A percentile compares a stretch with the other conserved stretches of the same genome.
phyloP scores from a whole-genome alignment of 768 basidiomycete genomes.

The Porphyrellus cyaneotinctus region DNA sequence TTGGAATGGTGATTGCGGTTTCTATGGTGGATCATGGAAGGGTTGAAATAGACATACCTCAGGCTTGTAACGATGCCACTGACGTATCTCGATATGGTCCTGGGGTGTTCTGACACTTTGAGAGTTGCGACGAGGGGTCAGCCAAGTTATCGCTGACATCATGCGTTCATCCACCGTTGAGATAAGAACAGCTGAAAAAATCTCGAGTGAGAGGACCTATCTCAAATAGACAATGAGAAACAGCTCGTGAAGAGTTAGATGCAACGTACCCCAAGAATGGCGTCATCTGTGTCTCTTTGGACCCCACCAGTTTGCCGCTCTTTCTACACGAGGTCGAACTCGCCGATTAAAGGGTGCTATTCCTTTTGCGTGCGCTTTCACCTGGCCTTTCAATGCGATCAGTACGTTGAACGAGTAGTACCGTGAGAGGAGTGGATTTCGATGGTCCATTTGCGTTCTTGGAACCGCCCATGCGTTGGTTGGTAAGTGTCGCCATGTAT shows the following conservation, averaged over 20 bases:
- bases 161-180: neutral
- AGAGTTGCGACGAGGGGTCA: neutral
- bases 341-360: too few relatives aligned
- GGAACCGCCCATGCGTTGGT: too few relatives aligned
- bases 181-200: neutral
- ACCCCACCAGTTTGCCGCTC: neutral
- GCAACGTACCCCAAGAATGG: neutral
- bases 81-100: neutral
- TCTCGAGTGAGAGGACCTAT: neutral
- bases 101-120: neutral
- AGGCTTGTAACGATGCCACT: neutral
- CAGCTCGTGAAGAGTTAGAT: neutral
- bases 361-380: too few relatives aligned
- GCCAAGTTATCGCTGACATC: neutral
- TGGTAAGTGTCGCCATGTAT: too few relatives aligned
- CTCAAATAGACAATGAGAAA: neutral
- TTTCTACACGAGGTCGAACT: neutral
- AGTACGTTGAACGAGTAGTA: too few relatives aligned
- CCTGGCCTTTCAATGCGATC: too few relatives aligned
- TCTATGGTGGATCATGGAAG: neutral
- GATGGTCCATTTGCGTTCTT: too few relatives aligned
- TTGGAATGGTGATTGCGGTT: neutral
- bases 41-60: neutral
- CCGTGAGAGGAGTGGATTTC: too few relatives aligned
- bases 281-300: too few relatives aligned